phyloP scores from a whole-genome alignment of 306 rosid species.

The Gastrolobium bilobum region DNA sequence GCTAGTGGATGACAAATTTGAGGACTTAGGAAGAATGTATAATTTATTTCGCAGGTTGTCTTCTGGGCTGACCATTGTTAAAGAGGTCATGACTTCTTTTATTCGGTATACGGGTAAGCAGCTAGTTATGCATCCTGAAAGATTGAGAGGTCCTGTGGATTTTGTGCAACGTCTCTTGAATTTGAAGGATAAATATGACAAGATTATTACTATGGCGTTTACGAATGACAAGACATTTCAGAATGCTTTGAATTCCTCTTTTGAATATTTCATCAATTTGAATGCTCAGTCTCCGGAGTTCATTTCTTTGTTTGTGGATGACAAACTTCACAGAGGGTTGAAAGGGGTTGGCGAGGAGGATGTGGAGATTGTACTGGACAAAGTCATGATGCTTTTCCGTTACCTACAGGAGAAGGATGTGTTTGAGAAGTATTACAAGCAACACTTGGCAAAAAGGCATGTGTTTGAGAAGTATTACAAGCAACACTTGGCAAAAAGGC shows the following conservation, averaged over 20 bases:
- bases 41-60: conserved; percentile 61
- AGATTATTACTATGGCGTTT: conserved; percentile 56
- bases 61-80: conserved; percentile 59
- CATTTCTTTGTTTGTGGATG: conserved; percentile 70
- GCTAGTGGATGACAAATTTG: conserved; percentile 66
- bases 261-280: conserved; percentile 70
- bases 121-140: conserved; percentile 61
- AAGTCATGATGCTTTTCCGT: conserved; percentile 73
- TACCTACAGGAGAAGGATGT: conserved; percentile 71
- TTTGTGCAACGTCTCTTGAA: conserved; percentile 65
- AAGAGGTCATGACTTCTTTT: conserved; percentile 62
- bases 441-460: conserved; percentile 68
- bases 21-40: conserved; percentile 64
- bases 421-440: conserved; percentile 70
- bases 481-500: conserved; percentile 69
- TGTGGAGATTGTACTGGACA: conserved; percentile 66
- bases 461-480: conserved; percentile 71
- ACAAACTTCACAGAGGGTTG: conserved; percentile 66
- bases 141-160: conserved; percentile 68
- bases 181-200: conserved; percentile 67
- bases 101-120: conserved; percentile 64
- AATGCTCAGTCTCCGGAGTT: conserved; percentile 68
- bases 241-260: conserved; percentile 69
- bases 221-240: conserved; percentile 63
- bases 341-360: conserved; percentile 71